phyloP scores from a whole-genome alignment of 176 grass and related monocot genomes.

The Triticum turgidum region DNA sequence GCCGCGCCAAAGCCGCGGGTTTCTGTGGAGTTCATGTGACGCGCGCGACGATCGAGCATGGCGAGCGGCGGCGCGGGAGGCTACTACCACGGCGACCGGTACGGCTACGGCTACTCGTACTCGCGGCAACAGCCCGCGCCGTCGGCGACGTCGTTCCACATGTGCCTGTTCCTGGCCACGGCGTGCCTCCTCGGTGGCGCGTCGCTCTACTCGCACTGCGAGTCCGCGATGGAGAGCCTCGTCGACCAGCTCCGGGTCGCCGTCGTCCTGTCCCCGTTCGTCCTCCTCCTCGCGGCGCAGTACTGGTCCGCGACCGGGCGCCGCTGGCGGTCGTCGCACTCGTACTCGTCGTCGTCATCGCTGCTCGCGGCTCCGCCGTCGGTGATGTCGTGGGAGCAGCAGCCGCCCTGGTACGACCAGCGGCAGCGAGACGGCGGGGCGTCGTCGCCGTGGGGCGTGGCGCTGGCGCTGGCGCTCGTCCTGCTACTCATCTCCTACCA shows the following conservation, averaged over 20 bases:
- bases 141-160: conserved; percentile 51
- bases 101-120: conserved; percentile 29
- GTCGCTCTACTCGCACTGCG: conserved; percentile 67
- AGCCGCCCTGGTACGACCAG: conserved; percentile 5
- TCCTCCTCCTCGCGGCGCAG: conserved; percentile 75
- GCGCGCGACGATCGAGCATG: conserved; percentile 18
- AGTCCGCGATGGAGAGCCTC: conserved; percentile 61
- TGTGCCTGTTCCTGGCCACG: conserved; percentile 69
- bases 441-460: conserved; percentile 86
- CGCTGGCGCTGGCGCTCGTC: conserved; percentile 59
- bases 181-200: conserved; percentile 55
- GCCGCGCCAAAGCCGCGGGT: neutral
- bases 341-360: neutral
- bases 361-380: conserved; percentile 32
- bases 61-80: conserved; percentile 45
- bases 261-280: conserved; percentile 71
- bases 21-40: neutral
- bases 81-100: conserved; percentile 42
- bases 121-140: conserved; percentile 13
- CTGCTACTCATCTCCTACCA: conserved; percentile 96
- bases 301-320: conserved; percentile 54
- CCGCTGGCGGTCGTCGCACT: neutral
- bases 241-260: conserved; percentile 52
- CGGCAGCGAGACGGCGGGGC: conserved; percentile 29
- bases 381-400: conserved; percentile 20